phyloP scores from a whole-genome alignment of 768 basidiomycete species.

The Lyophyllum semitale region DNA sequence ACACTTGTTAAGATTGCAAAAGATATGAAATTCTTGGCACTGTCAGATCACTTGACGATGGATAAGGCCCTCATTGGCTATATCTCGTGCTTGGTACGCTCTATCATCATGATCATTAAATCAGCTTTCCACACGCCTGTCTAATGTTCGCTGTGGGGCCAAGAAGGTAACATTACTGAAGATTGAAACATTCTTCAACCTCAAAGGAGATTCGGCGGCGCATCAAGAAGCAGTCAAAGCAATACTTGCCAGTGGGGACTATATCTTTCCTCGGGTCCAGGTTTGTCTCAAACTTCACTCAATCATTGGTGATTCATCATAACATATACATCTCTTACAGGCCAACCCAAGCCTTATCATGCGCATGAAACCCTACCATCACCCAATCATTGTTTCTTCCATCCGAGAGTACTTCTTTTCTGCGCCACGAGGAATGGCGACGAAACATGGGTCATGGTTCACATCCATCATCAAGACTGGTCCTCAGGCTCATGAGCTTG shows the following conservation, averaged over 20 bases:
- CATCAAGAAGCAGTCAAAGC: not conserved
- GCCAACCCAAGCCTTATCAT: not conserved
- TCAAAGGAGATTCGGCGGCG: not conserved
- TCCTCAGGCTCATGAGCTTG: not conserved
- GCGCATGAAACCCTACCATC: not conserved
- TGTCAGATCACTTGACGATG: not conserved
- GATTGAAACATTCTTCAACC: not conserved
- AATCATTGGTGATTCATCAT: too few relatives aligned
- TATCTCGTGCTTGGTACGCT: not conserved
- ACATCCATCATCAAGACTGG: not conserved
- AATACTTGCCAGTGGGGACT: not conserved
- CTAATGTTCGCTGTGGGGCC: not conserved
- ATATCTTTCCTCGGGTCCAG: not conserved
- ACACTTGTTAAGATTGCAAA: not conserved
- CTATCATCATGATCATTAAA: not conserved
- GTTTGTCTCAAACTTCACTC: not conserved
- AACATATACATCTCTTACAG: not conserved
- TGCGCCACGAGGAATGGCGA: not conserved
- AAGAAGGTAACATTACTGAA: constrained; percentile 2
- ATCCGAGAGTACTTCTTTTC: not conserved
- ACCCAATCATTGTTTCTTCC: not conserved
- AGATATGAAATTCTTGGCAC: not conserved
- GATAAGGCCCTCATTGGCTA: not conserved
- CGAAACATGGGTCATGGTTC: not conserved
- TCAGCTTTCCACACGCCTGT: constrained; percentile 1